Evolutionary conservation across 1,284 basidiomycete species (phyloP).

Genomic region (Anthracocystis walkeri): DNA sequence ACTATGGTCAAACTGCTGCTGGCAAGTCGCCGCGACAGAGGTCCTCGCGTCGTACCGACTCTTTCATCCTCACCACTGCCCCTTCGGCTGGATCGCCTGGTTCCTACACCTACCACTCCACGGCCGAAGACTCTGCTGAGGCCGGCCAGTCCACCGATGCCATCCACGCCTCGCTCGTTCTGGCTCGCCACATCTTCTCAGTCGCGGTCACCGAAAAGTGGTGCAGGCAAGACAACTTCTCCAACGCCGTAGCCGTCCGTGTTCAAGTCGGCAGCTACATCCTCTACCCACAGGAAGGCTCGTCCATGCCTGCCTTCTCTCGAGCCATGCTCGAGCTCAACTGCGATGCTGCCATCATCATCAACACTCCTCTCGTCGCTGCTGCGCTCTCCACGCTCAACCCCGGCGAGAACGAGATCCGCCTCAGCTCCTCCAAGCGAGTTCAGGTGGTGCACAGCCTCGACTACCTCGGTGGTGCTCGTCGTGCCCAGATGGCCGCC

Average conservation of each 20-base stretch:
- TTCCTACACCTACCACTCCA: conserved; percentile 25
- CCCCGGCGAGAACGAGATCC: conserved; percentile 66
- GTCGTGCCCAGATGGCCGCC: conserved; percentile 85
- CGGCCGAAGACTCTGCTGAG: conserved; percentile 16
- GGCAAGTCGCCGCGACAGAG: conserved; percentile 7
- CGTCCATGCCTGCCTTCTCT: conserved; percentile 35
- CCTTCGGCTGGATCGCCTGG: conserved; percentile 19
- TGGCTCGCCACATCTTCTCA: conserved; percentile 29
- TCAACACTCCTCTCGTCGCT: conserved; percentile 82
- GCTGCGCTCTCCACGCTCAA: conserved; percentile 72
- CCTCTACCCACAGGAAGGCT: conserved; percentile 35
- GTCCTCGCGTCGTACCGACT: conserved; percentile 25
- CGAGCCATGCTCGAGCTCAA: conserved; percentile 78
- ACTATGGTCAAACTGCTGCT: conserved; percentile 4
- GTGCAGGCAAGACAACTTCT: conserved; percentile 38
- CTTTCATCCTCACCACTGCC: conserved; percentile 26
- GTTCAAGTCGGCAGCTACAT: conserved; percentile 48
- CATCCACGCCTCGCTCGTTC: conserved; percentile 32
- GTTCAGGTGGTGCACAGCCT: conserved; percentile 72
- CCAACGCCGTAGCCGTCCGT: conserved; percentile 49
- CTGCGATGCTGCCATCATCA: conserved; percentile 82
- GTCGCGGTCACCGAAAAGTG: conserved; percentile 35
- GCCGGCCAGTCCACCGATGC: conserved; percentile 24
- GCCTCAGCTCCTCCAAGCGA: conserved; percentile 39
- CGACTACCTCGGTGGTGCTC: conserved; percentile 76